phyloP scores from a whole-genome alignment of 2,329 filamentous ascomycete species.

The Monilinia aucupariae region DNA sequence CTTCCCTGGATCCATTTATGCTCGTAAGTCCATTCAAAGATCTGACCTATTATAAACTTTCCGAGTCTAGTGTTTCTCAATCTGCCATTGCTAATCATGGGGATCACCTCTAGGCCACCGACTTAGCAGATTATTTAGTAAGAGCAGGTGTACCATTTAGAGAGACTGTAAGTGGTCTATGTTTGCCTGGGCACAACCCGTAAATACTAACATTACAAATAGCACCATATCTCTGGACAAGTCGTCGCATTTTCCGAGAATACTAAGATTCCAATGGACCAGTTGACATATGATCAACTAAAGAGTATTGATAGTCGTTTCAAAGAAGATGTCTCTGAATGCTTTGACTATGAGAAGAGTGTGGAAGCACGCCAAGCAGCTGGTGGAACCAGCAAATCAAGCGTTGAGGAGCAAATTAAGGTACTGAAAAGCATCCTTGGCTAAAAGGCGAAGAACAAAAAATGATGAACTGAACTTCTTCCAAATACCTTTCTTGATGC shows the following conservation, averaged over 20 bases:
- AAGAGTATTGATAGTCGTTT: constrained; percentile 65
- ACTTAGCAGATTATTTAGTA: constrained; percentile 60
- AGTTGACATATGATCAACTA: constrained; percentile 59
- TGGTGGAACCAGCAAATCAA: constrained; percentile 70
- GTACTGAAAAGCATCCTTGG: constrained; percentile 38
- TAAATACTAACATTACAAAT: not conserved
- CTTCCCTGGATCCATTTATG: constrained; percentile 76
- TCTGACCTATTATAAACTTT: not conserved
- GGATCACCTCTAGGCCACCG: constrained; percentile 38
- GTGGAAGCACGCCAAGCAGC: constrained; percentile 74
- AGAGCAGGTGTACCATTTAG: constrained; percentile 68
- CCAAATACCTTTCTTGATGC: not conserved
- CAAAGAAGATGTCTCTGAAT: constrained; percentile 61
- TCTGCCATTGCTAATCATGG: not conserved
- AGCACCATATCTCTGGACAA: constrained; percentile 68
- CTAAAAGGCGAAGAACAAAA: not conserved
- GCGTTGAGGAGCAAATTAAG: constrained; percentile 59
- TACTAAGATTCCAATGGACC: constrained; percentile 61
- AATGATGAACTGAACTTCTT: not conserved
- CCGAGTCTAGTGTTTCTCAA: constrained; percentile 1
- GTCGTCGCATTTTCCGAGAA: constrained; percentile 69
- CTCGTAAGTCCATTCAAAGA: constrained; percentile 38
- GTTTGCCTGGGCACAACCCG: not conserved
- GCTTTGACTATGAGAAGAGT: constrained; percentile 76
- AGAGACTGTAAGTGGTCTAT: constrained; percentile 46